Conservation (phyloP, 2,329 filamentous ascomycete genomes). For the Trichoderma citrinoviride region DNA sequence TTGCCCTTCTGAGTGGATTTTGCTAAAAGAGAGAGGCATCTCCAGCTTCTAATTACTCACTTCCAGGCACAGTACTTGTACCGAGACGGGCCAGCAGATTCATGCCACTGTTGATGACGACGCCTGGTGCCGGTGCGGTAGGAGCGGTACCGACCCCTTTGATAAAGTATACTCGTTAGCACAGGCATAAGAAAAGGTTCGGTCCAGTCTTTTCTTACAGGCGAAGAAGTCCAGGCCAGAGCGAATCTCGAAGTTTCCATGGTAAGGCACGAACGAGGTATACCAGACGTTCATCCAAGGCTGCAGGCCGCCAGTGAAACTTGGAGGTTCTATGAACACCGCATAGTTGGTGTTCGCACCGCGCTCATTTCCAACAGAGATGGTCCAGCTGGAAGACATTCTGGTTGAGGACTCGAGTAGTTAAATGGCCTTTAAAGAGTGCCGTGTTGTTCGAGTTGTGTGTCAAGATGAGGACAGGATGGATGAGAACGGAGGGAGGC, state of each 20-base stretch:
- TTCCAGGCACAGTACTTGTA: neutral
- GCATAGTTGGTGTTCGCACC: slow-evolving; percentile 19
- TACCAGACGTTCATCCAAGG: slow-evolving; percentile 21
- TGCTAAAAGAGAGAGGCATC: neutral
- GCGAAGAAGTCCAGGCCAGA: slow-evolving; percentile 15
- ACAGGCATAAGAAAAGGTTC: neutral
- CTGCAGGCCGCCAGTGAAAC: neutral
- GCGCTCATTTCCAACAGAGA: slow-evolving; percentile 13
- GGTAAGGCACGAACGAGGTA: slow-evolving; percentile 2
- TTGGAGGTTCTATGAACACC: slow-evolving; percentile 12
- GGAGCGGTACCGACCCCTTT: slow-evolving; percentile 14
- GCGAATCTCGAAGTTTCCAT: slow-evolving; percentile 3
- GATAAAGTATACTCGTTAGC: neutral
- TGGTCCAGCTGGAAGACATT: slow-evolving; percentile 14
- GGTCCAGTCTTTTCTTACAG: neutral
- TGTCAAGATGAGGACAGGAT: neutral
- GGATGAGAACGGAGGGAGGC: neutral
- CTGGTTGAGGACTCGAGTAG: neutral
- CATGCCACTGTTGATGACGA: slow-evolving; percentile 5
- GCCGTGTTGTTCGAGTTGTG: neutral
- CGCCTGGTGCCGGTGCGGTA: neutral
- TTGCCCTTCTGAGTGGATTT: too few relatives aligned
- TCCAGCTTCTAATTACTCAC: neutral
- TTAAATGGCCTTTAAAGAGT: neutral
- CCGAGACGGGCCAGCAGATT: slow-evolving; percentile 2